Conservation (phyloP, 441 rosid species). For the Aquilaria agallochum region DNA sequence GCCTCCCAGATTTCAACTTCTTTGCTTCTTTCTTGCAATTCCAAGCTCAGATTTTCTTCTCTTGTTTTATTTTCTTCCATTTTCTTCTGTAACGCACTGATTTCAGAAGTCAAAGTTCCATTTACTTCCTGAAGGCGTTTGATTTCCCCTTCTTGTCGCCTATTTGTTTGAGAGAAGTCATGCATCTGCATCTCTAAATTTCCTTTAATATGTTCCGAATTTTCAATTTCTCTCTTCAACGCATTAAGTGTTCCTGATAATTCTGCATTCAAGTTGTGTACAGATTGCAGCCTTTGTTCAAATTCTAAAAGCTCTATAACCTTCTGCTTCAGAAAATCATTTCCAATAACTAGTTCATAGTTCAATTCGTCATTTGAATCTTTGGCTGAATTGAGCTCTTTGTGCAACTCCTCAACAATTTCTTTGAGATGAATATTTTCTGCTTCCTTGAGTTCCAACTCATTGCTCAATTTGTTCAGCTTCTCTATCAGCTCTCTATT, state of each 20-base stretch:
- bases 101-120: conserved; percentile 44
- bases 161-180: conserved; percentile 34
- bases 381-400: conserved; percentile 45
- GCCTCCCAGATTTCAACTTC: conserved; percentile 58
- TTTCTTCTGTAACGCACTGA: conserved; percentile 37
- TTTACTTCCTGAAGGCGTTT: conserved; percentile 43
- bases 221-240: conserved; percentile 46
- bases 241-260: conserved; percentile 49
- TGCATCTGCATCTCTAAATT: conserved; percentile 36
- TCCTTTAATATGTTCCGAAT: conserved; percentile 29
- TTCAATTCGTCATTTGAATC: conserved; percentile 51
- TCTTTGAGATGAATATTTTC: conserved; percentile 44
- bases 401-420: conserved; percentile 45
- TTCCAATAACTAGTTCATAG: conserved; percentile 38
- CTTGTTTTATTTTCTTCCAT: conserved; percentile 40
- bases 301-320: conserved; percentile 52
- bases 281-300: conserved; percentile 49
- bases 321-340: conserved; percentile 50
- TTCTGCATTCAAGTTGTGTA: conserved; percentile 39
- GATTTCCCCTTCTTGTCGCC: conserved; percentile 45
- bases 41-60: conserved; percentile 47
- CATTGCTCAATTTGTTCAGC: conserved; percentile 38
- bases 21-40: conserved; percentile 51
- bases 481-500: conserved; percentile 37
- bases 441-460: conserved; percentile 40